These are phyloP conservation scores for Dissophora globulifera DNA, from an alignment of 192 early-diverging fungal genomes.

Conservation along the genomic window DNA sequence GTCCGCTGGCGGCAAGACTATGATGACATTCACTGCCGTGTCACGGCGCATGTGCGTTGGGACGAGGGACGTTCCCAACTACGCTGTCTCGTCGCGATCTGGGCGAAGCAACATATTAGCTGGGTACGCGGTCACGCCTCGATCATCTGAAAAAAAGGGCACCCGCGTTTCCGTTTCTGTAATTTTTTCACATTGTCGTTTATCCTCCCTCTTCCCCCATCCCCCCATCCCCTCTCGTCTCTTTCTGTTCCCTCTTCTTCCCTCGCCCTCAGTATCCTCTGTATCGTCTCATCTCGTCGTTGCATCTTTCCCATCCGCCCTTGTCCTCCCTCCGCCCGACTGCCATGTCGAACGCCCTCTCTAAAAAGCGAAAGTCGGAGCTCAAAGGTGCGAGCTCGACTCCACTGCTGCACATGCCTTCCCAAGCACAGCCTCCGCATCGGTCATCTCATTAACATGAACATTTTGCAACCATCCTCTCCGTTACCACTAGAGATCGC, in stretches of 20 bases:
- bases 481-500: constrained; percentile 18
- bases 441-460: not conserved
- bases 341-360: constrained; percentile 7
- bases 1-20: too few relatives aligned
- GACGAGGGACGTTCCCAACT: not conserved
- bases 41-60: constrained; percentile 14
- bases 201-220: not conserved
- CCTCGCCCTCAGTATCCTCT: too few relatives aligned
- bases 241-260: too few relatives aligned
- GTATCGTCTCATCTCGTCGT: not conserved
- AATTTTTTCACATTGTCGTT: too few relatives aligned
- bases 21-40: constrained; percentile 57
- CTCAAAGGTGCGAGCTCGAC: constrained; percentile 9
- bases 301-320: not conserved
- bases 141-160: not conserved
- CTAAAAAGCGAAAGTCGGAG: constrained; percentile 26
- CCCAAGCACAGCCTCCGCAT: too few relatives aligned
- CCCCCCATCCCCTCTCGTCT: not conserved
- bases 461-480: not conserved
- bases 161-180: not conserved
- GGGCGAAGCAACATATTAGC: constrained; percentile 2
- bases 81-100: constrained; percentile 7
- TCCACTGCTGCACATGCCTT: too few relatives aligned
- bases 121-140: not conserved
- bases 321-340: not conserved